Conservation (phyloP, 2,329 filamentous ascomycete species). For the Fusarium sp. region DNA sequence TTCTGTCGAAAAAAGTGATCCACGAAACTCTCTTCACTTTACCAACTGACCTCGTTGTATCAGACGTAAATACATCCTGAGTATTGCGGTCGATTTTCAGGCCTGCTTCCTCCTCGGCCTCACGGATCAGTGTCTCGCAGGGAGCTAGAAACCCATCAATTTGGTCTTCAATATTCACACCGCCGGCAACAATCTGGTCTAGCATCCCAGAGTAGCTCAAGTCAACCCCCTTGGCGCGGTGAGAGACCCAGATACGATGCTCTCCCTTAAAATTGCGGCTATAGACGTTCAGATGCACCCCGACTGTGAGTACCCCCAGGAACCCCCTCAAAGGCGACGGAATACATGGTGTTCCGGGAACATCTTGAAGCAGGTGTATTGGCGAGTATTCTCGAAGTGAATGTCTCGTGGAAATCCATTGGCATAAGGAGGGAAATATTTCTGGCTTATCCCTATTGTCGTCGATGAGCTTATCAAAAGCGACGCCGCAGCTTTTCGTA, state of each 20-base stretch:
- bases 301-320: constrained; percentile 53
- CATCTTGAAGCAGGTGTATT: constrained; percentile 43
- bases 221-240: constrained; percentile 44
- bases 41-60: constrained; percentile 37
- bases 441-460: constrained; percentile 35
- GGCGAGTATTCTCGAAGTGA: constrained; percentile 47
- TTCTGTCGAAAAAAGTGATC: constrained; percentile 54
- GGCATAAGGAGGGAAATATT: constrained; percentile 43
- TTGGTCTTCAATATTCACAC: constrained; percentile 50
- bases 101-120: constrained; percentile 53
- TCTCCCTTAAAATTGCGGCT: constrained; percentile 44
- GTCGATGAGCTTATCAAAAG: constrained; percentile 32
- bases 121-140: constrained; percentile 49
- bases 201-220: constrained; percentile 52
- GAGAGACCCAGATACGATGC: constrained; percentile 52
- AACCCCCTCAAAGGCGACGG: constrained; percentile 52
- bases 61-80: constrained; percentile 24
- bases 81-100: constrained; percentile 32
- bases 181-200: constrained; percentile 55
- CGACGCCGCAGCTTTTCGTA: neutral
- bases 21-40: constrained; percentile 38
- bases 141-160: constrained; percentile 37
- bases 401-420: constrained; percentile 44
- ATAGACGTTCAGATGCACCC: constrained; percentile 55
- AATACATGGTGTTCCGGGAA: constrained; percentile 44